Conservation (phyloP, 2,329 filamentous ascomycete genomes). For the Hirsutella rhossiliensis region DNA sequence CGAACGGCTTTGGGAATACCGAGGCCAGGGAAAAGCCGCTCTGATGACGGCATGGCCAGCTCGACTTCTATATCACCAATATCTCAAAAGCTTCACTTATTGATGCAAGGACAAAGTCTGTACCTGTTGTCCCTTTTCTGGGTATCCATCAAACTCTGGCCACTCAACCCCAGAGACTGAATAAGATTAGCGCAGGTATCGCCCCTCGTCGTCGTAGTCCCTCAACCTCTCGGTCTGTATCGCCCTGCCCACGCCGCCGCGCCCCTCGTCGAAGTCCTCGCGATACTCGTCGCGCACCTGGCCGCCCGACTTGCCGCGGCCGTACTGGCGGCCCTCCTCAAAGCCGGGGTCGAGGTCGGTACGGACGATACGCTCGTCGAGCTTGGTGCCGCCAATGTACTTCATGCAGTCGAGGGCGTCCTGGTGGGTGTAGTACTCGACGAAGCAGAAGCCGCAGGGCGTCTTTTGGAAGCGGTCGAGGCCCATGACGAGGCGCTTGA, state of each 20-base stretch:
- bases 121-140: background rate
- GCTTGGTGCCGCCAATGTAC: slow-evolving; percentile 94
- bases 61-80: too few species aligned
- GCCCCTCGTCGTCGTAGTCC: slow-evolving; percentile 27
- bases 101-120: too few species aligned
- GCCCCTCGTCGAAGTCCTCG: slow-evolving; percentile 90
- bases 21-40: too few species aligned
- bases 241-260: slow-evolving; percentile 78
- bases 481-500: slow-evolving; percentile 96
- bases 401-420: slow-evolving; percentile 98
- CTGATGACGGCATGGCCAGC: too few species aligned
- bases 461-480: slow-evolving; percentile 96
- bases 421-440: slow-evolving; percentile 97
- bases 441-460: slow-evolving; percentile 97
- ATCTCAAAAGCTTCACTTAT: too few species aligned
- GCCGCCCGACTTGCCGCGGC: slow-evolving; percentile 86
- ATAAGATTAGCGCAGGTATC: slow-evolving; percentile 5
- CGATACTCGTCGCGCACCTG: slow-evolving; percentile 97
- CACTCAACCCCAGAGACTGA: background rate
- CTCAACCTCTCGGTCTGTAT: slow-evolving; percentile 41
- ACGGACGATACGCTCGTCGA: slow-evolving; percentile 92
- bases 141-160: background rate
- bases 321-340: slow-evolving; percentile 90
- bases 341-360: slow-evolving; percentile 95
- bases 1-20: too few species aligned